Evolutionary conservation across 352 stramenopile species (phyloP), one percentile per base, ranked within the genome.

Genomic region (Phytophthora pistaciae): DNA sequence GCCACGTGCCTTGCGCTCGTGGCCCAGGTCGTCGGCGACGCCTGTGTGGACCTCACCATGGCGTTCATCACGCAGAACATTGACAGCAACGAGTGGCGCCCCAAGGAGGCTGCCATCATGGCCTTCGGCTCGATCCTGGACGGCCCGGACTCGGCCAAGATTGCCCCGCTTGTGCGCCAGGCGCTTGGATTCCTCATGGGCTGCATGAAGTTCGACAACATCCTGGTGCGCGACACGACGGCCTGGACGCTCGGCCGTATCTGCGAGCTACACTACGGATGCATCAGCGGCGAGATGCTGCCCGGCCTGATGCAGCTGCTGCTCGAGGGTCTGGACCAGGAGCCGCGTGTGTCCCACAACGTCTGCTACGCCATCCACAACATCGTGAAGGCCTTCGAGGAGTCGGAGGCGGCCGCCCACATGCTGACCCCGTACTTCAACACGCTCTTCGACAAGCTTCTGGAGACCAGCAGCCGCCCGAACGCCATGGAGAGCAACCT

Each of bases 321-420:
- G 31, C 72, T 98, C 3, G 77, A 92, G 57, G 90, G 85, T n/a
- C 71, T 98, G 27, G 80, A 95, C 58, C 84, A 95, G 50, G 90
- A 96, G 56, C 88, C 90, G n/a, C 89, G 90, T 71, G 96, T 99
- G 56, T 94, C 92, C n/a, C 91, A 94, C 66, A 97, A 98, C 70
- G 94, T 98, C 56, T 99, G 95, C 75, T 98, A 98, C 64, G 97
- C 96, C 11, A 97, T 99, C 70, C 96, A 98, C 88, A 99, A 98
- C 71, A 92, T 99, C 44, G 96, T 97, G n/a, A 93, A 96, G 71
- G 91, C 94, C 1, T 98, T 98, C 61, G 87, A 91, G 60, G 90
- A 95, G 72, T 91, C 85, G 63, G 79, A 92, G 70, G 75, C 79
- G 36, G 68, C 88, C 58, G 68, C 85, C 63, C 74, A 97, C 55